Evolutionary conservation across 2,329 filamentous ascomycete genomes (phyloP).

Genomic region (Cladophialophora bantiana): DNA sequence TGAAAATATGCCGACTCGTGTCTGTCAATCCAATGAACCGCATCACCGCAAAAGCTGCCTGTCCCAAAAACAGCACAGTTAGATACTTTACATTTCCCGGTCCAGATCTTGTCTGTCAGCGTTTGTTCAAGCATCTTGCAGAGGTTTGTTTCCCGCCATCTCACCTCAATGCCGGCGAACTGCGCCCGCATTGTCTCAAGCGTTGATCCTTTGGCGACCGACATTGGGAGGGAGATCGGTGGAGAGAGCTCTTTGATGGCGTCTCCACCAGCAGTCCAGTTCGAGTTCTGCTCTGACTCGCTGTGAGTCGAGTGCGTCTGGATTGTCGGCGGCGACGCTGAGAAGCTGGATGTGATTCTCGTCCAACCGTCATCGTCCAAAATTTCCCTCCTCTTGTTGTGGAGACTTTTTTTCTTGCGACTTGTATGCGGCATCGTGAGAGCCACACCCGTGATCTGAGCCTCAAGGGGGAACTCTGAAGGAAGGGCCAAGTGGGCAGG

Average conservation of each 20-base stretch:
- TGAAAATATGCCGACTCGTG: conserved; percentile 33
- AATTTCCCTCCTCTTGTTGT: conserved; percentile 30
- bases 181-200: conserved; percentile 21
- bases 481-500: background rate
- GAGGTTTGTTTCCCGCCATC: conserved; percentile 22
- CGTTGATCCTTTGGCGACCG: conserved; percentile 11
- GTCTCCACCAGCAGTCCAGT: background rate
- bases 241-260: background rate
- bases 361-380: conserved; percentile 37
- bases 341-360: conserved; percentile 17
- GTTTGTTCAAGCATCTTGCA: conserved; percentile 15
- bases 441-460: background rate
- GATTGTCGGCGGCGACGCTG: background rate
- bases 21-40: conserved; percentile 29
- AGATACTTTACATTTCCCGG: conserved; percentile 6
- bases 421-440: conserved; percentile 36
- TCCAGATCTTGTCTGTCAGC: conserved; percentile 7
- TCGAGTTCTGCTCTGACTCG: background rate
- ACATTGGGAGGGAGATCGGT: conserved; percentile 9
- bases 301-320: background rate
- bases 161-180: conserved; percentile 18
- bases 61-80: conserved; percentile 34
- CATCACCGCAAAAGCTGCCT: conserved; percentile 34
- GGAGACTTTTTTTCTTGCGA: conserved; percentile 26
- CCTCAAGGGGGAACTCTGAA: background rate